Base-by-base conservation (phyloP, 345 rosid genomes). In the Brassica cretica region DNA sequence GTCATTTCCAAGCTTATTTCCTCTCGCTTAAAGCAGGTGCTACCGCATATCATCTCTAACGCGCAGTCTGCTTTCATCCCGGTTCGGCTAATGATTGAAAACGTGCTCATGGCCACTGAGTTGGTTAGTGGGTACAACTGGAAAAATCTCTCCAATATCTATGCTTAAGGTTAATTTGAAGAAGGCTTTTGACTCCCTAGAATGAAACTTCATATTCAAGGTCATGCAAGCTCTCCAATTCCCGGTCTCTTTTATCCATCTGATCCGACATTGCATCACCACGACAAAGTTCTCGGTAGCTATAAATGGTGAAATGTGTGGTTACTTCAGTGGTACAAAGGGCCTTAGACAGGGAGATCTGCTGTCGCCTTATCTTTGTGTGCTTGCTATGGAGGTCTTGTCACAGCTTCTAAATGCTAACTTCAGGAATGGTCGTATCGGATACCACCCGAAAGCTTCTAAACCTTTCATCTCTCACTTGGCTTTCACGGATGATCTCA, bases 381-480 rank as follows among this genome's bases (percentile, higher is more conserved):
- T 49, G 0, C 15, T 49, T 5, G 18, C 2, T 0, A 14, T 49
- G 18, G 56, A 49, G 5, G 7, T 49, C 0, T 12, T 49, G 7
- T 12, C 18, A 0, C 49, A 41, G 0, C 0, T 41, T 12, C 3
- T 41, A 0, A 41, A 41, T 0, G 0, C 4, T 0, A 49, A 4
- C 0, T 1, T 1, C 15, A 0, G 1, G 0, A 2, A 4, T 4
- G 56, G 56, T 0, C 0, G 5, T 1, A n/a, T 49, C 0, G 7
- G 7, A 0, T n/a, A 49, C 56, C 56, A 49, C 7, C 56, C 56
- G 0, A n/a, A 49, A 3, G 49, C 49, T 1, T 9, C 12, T 8
- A 41, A 2, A 0, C 49, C 49, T 9, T 12, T 8, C 0, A 8
- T 41, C 0, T 8, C 4, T 41, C 49, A 41, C 11, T 11, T 41